Evolutionary conservation across 192 early-diverging fungal genomes (phyloP).

Genomic region (Entophlyctis helioformis): DNA sequence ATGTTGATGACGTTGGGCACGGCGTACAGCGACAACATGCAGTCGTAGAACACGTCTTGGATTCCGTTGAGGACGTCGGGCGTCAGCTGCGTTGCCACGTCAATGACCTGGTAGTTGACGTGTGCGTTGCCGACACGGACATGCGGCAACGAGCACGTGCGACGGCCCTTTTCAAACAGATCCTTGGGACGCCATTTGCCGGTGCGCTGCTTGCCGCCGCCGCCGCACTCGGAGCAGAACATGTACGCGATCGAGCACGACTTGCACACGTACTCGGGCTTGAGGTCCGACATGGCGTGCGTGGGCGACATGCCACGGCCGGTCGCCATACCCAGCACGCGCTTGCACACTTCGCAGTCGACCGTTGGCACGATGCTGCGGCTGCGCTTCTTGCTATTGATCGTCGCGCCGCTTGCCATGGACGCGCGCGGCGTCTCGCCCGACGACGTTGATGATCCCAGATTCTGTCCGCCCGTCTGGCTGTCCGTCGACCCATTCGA

Average conservation of each 20-base stretch:
- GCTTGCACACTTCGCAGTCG: too few relatives aligned
- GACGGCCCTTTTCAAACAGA: conserved; percentile 24
- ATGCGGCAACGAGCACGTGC: conserved; percentile 36
- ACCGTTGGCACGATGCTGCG: too few relatives aligned
- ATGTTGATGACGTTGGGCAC: conserved; percentile 17
- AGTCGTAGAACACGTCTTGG: conserved; percentile 32
- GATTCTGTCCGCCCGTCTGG: too few relatives aligned
- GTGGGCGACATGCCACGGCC: too few relatives aligned
- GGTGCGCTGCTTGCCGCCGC: conserved; percentile 11
- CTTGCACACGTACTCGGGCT: conserved; percentile 26
- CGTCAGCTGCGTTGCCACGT: background rate
- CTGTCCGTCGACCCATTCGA: too few relatives aligned
- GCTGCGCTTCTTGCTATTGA: too few relatives aligned
- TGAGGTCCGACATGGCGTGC: too few relatives aligned
- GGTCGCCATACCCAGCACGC: too few relatives aligned
- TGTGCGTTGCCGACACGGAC: conserved; percentile 24
- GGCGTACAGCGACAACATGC: conserved; percentile 18
- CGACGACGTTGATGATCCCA: too few relatives aligned
- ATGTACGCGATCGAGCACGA: conserved; percentile 23
- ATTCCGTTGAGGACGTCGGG: too few relatives aligned
- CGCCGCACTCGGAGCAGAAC: conserved; percentile 29
- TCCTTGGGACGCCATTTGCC: conserved; percentile 37
- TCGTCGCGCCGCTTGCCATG: too few relatives aligned
- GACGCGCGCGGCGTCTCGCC: too few relatives aligned
- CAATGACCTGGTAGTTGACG: conserved; percentile 16